Base-by-base conservation (phyloP, 345 rosid genomes). In the Eucalyptus tenuipes region DNA sequence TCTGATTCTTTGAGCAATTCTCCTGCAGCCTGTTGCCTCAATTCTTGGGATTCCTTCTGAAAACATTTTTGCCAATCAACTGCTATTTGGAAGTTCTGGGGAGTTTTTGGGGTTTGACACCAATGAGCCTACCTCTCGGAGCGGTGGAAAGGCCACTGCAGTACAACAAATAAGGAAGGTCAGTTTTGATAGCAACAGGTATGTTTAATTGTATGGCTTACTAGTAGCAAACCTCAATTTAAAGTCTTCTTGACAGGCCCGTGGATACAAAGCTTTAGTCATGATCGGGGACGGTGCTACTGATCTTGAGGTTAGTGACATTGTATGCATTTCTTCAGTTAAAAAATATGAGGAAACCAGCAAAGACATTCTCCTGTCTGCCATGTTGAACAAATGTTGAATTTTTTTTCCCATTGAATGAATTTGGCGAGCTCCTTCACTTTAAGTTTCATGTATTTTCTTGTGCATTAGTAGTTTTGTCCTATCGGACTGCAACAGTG, bases 281-380 rank as follows among this genome's bases (percentile, higher is more conserved):
- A 98, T 98, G 99, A 94, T 98, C 87, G 99, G 99, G 52, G 99
- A 98, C 90, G 99, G 99, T 80, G 99, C 99, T 86, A 98, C 99
- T 68, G 99, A 98, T 93, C 97, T 97, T 8, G 99, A 98, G 96
- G 99, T 97, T 87, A 82, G 92, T 10, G 87, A 89, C 84, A 85
- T 87, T 68, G n/a, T 86, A 64, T 85, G 25, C 40, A 8, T 15
- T 14, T 47, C 86, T 85, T 18, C 13, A 6, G 47, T 40, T 40
- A 40, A 40, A 25, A 75, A 75, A 40, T 40, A 20, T 13, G 47
- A 40, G 47, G 84, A 40, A 75, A 75, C 84, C 14, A 75, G 47
- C 44, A 11, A 20, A 40, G 84, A 20, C 84, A 40, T 40, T 75
- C 47, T 40, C 16, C 47, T 20, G 84, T 20, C 40, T 40, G 29